Conservation (phyloP, 352 stramenopile species). For the Phytopythium litorale region DNA sequence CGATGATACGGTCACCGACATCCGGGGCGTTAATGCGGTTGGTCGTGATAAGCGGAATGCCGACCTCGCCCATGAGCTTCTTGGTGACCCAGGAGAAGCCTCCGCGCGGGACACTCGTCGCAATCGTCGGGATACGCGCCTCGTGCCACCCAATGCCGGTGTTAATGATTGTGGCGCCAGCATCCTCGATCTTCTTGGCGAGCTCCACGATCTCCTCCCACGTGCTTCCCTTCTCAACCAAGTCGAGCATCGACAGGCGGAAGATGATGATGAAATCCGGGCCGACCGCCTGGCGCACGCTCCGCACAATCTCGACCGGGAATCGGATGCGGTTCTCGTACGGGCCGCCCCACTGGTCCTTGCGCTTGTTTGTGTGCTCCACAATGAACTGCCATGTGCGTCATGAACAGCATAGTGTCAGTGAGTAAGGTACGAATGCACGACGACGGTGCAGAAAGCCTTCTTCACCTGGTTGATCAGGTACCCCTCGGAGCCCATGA, state of each 20-base stretch:
- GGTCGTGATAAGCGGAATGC: conserved; percentile 93
- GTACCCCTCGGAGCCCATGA: conserved; percentile 99
- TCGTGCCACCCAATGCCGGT: conserved; percentile 99
- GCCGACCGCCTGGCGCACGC: conserved; percentile 86
- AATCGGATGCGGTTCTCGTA: conserved; percentile 95
- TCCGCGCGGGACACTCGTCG: conserved; percentile 92
- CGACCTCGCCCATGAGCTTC: conserved; percentile 86
- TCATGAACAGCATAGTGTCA: background rate
- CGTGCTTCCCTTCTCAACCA: conserved; percentile 89
- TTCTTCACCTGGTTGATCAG: conserved; percentile 86
- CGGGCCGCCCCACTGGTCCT: conserved; percentile 92
- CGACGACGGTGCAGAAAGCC: no score
- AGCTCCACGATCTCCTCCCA: conserved; percentile 90
- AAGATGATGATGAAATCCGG: conserved; percentile 98
- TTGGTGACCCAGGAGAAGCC: conserved; percentile 94
- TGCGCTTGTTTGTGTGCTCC: conserved; percentile 92
- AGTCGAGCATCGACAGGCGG: conserved; percentile 94
- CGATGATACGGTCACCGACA: conserved; percentile 89
- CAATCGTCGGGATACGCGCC: conserved; percentile 96
- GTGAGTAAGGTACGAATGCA: background rate
- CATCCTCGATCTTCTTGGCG: conserved; percentile 89
- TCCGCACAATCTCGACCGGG: conserved; percentile 92
- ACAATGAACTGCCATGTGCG: conserved; percentile 88
- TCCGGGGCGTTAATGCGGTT: conserved; percentile 97
- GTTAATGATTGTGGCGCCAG: conserved; percentile 96